Evolutionary conservation across 306 rosid genomes (phyloP), one percentile per base, ranked within the genome.

Genomic region (Cotoneaster glaucophyllus): DNA sequence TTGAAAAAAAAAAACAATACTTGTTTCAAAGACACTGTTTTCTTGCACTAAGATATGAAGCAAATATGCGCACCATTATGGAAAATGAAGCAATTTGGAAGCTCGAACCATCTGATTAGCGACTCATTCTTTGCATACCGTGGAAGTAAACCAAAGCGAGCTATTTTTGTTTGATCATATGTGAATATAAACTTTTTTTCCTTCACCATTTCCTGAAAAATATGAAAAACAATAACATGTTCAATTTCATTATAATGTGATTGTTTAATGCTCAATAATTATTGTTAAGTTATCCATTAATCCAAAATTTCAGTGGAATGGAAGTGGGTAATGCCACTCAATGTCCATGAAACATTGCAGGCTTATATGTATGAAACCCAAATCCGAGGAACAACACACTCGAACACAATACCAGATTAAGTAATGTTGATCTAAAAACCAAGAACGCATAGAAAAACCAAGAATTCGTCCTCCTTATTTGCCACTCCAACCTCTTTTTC

Each of bases 21-120:
- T 50, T 67, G 28, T 61, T 66, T 56, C 12, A 3, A 69, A 18
- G 56, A 53, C 4, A 73, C 9, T 18, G 25, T 44, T 59, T 29
- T 24, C 18, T 28, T 64, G 68, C 74, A 68, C 28, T 63, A 44
- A 71, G 29, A 29, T 58, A 11, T 61, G 70, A 52, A 21, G 44
- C 10, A 41, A 25, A 45, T 6, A 37, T 50, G 58, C 82, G 4
- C 74, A 95, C 98, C 98, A 83, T 95, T 95, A 78, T 95, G 98
- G 76, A 95, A 95, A 74, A 87, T 90, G 91, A 92, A 95, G 88
- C 98, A 92, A 86, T 90, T 95, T 67, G 98, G 98, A 79, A 95
- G 90, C 88, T 95, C 96, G 71, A 95, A 95, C 96, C 98, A 95
- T 86, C 88, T 88, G 32, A 95, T 92, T 37, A 75, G 85, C 81